Conservation (phyloP, 441 rosid species). For the Erodium trifolium region DNA sequence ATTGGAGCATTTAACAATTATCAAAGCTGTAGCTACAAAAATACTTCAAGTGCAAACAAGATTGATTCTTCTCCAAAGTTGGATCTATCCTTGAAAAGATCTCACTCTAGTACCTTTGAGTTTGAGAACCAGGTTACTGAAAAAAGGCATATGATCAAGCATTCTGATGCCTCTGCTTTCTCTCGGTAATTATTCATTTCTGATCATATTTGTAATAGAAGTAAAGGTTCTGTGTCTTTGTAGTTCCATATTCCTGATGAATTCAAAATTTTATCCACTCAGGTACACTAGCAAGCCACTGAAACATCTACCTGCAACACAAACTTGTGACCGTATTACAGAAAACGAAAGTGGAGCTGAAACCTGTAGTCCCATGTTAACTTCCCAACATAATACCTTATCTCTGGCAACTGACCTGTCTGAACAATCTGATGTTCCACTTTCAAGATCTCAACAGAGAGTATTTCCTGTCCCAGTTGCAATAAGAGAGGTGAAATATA, state of each 20-base stretch:
- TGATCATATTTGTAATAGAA: not conserved
- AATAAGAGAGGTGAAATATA: slow-evolving; percentile 4
- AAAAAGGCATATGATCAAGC: slow-evolving; percentile 45
- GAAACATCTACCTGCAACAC: slow-evolving; percentile 32
- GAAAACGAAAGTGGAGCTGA: slow-evolving; percentile 24
- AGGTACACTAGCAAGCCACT: slow-evolving; percentile 52
- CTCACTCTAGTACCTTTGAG: slow-evolving; percentile 23
- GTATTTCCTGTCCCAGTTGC: slow-evolving; percentile 37
- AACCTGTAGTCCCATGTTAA: no score
- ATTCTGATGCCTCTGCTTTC: slow-evolving; percentile 76
- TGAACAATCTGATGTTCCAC: slow-evolving; percentile 27
- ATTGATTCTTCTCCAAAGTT: slow-evolving; percentile 43
- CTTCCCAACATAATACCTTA: no score
- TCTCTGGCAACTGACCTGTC: no score
- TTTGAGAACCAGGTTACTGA: slow-evolving; percentile 34
- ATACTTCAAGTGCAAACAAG: slow-evolving; percentile 24
- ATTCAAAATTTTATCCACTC: slow-evolving; percentile 17
- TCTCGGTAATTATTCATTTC: slow-evolving; percentile 40
- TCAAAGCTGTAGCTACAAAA: slow-evolving; percentile 8
- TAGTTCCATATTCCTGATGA: not conserved
- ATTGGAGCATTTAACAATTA: slow-evolving; percentile 51
- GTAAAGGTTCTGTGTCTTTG: not conserved
- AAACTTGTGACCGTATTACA: slow-evolving; percentile 21
- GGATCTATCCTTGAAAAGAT: slow-evolving; percentile 69
- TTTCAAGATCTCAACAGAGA: slow-evolving; percentile 32